phyloP scores from a whole-genome alignment of 1,284 basidiomycete genomes.

The Sanghuangporus weigelae region DNA sequence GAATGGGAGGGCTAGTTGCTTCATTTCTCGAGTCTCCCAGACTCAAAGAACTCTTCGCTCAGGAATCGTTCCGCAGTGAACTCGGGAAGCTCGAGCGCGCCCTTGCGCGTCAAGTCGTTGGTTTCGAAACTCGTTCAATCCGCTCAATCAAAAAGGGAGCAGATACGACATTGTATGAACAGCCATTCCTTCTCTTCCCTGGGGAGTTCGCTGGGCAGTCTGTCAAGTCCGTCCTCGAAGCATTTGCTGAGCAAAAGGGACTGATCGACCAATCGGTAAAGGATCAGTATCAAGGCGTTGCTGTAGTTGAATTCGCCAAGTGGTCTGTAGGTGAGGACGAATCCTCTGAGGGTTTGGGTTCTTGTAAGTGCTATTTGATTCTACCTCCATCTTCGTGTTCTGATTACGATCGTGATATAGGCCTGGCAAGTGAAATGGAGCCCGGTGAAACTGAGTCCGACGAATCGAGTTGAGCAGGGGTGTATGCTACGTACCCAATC shows the following conservation, averaged over 20 bases:
- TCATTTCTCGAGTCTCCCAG: conserved; percentile 49
- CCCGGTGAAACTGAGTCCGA: not conserved
- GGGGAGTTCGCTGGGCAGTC: conserved; percentile 45
- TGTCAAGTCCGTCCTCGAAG: conserved; percentile 57
- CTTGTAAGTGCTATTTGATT: not conserved
- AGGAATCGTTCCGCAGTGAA: conserved; percentile 43
- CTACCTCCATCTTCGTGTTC: too few relatives aligned
- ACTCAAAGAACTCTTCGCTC: conserved; percentile 38
- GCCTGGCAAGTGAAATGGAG: conserved; percentile 7
- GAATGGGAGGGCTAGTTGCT: conserved; percentile 66
- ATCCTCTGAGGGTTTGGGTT: not conserved
- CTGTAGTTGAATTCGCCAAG: conserved; percentile 58
- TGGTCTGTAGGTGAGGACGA: conserved; percentile 54
- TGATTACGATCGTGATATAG: not conserved
- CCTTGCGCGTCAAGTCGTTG: conserved; percentile 81
- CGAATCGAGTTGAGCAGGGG: not conserved
- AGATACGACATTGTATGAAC: conserved; percentile 69
- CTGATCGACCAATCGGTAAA: conserved; percentile 36
- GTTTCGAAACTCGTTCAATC: conserved; percentile 74
- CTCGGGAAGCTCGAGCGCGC: conserved; percentile 69
- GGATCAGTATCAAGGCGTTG: conserved; percentile 36
- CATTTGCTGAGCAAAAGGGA: conserved; percentile 63
- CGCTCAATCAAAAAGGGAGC: conserved; percentile 37
- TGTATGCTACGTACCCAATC: not conserved
- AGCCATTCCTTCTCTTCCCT: conserved; percentile 76